Conservation (phyloP, 176 grass and related monocot genomes). For the Panicum miliaceum region DNA sequence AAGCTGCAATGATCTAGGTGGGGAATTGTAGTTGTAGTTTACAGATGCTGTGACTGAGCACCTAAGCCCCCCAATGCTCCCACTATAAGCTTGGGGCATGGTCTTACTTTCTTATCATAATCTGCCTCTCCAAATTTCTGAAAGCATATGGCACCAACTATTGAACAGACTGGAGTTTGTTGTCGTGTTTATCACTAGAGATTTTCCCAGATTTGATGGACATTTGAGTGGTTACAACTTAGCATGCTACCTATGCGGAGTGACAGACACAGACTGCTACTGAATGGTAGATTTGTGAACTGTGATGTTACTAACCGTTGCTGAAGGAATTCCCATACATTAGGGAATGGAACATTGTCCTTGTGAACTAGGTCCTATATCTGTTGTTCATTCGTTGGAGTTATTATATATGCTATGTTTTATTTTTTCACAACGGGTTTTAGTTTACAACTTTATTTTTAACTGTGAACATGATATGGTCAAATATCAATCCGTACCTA, state of each 20-base stretch:
- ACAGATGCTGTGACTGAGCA: not conserved
- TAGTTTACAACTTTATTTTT: not conserved
- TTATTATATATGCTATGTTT: not conserved
- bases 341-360: not conserved
- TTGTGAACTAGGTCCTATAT: not conserved
- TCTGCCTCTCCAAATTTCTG: not conserved
- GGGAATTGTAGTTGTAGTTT: not conserved
- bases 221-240: not conserved
- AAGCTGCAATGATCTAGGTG: not conserved
- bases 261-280: not conserved
- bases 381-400: not conserved
- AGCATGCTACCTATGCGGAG: not conserved
- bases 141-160: slow-evolving; percentile 14
- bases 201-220: not conserved
- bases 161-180: not conserved
- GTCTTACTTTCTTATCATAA: slow-evolving; percentile 13
- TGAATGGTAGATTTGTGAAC: not conserved
- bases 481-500: not conserved
- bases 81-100: not conserved
- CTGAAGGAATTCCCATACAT: not conserved
- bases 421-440: not conserved
- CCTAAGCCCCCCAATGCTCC: not conserved
- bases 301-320: not conserved
- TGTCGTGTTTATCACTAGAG: not conserved
- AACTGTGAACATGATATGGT: not conserved